Evolutionary conservation across 2,329 filamentous ascomycete genomes (phyloP), one percentile per base, ranked within the genome.

Genomic region (Fusarium mangiferae): DNA sequence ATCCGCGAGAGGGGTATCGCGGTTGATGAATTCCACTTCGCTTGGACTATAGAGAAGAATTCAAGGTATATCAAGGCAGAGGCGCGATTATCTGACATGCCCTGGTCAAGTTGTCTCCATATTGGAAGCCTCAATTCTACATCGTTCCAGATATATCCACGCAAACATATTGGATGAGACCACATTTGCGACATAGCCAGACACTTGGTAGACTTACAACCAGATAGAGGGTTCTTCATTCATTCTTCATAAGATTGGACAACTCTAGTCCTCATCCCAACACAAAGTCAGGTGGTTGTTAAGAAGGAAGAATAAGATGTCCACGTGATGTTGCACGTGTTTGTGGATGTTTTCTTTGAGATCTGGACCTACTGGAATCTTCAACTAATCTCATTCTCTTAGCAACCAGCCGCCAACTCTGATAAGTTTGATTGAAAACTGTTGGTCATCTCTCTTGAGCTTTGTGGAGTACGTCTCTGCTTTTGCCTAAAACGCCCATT

Each of bases 41-140:
- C 30, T 48, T 44, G 35, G 30, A 38, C 30, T 35, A 71, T 26
- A 48, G 48, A 33, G 36, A 22, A 44, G 44, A 38, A n/a, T 67
- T 48, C 65, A 70, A 54, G 65, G 75, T 48, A 58, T 70, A 45
- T 60, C 69, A 75, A 60, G 70, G 60, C 49, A 57, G 39, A 54
- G 57, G 62, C 35, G 26, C 46, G 55, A 48, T 66, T 70, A 60
- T 62, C 58, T 48, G 41, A 36, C 68, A 68, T 22, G 54, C 70
- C 66, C 71, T 60, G 45, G 61, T 63, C 58, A 51, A 56, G 28
- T 39, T 41, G 48, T 62, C 67, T 59, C 55, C 71, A 68, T 68
- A 33, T 46, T 45, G 24, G 44, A 55, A 52, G 45, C 55, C 58
- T 57, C 63, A 68, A 60, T 42, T 74, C 48, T 70, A 54, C 52